phyloP scores from a whole-genome alignment of 1,139 yeast species.

The Geotrichum cucujoidarum region DNA sequence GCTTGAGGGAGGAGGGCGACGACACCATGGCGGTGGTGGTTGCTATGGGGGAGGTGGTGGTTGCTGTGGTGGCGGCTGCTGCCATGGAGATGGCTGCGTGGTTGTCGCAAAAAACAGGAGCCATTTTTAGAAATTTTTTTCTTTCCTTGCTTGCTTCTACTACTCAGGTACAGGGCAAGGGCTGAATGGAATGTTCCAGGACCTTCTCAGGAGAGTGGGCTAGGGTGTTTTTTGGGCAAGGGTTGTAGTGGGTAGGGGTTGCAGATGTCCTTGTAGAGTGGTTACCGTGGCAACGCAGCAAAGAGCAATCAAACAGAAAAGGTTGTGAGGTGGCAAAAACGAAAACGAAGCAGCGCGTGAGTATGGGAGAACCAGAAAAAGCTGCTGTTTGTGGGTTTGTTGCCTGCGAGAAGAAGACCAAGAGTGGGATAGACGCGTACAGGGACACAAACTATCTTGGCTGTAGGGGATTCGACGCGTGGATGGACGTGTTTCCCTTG shows the following conservation, averaged over 20 bases:
- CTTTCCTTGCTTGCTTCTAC: no score
- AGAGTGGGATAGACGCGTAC: no score
- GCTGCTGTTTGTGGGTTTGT: no score
- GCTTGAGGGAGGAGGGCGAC: constrained; percentile 5
- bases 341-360: no score
- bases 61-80: background rate
- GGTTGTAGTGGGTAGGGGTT: background rate
- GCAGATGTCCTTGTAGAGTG: background rate
- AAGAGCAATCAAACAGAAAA: constrained; percentile 1
- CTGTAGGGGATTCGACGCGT: no score
- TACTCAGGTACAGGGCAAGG: background rate
- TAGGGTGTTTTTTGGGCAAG: background rate
- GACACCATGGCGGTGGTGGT: background rate
- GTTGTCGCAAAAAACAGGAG: constrained; percentile 11
- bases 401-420: no score
- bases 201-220: background rate
- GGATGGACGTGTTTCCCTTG: no score
- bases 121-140: constrained; percentile 12
- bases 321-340: constrained; percentile 11
- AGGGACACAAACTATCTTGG: no score
- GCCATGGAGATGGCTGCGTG: background rate
- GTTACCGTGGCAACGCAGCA: constrained; percentile 13
- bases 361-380: no score
- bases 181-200: background rate
- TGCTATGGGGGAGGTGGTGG: background rate